Base-by-base conservation (phyloP, 129 eudicot genomes). In the Kitagawia praeruptora region DNA sequence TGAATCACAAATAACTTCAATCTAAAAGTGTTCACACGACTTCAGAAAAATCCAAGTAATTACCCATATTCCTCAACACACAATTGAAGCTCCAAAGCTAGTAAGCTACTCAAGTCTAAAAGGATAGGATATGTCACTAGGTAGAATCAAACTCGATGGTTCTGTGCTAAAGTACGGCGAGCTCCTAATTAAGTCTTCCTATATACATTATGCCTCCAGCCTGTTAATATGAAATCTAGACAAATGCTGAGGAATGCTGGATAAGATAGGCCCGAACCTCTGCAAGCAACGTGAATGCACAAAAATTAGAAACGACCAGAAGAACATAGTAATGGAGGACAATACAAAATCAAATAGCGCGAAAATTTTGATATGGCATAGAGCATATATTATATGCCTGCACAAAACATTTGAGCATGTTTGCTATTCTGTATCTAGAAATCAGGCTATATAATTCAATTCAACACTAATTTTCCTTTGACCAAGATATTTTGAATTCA, bases 211-310 rank as follows among this genome's bases (percentile, higher is more conserved):
- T 56, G 77, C 51, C 44, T 78, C 87, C 76, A 89, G 80, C 88
- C 82, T 83, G 85, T 83, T 90, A 84, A 87, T 90, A 75, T 87
- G 89, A 75, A 92, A 87, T 81, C 93, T 87, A 2, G 97, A 92
- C 53, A 92, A 85, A 83, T 90, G 93, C 79, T 87, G 91, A 2
- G 96, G 96, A 72, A 92, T 90, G 75, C 87, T 82, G 61, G 96
- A 90, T 79, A 92, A 84, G 18, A 90, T 89, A 67, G 95, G 89
- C 45, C 96, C 97, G 48, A 90, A 92, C 76, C 90, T 87, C 96
- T 92, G 96, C 71, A 84, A 84, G 40, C 78, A 75, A 75, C 71
- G 64, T n/a, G 34, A 63, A 8, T 63, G 38, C 2, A 11, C 14
- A 63, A n/a, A 23, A 63, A 11, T 63, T 63, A 25, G 38, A 9